A percentile compares a stretch with the other conserved stretches of the same genome.
Conservation (phyloP, 164 flowering plant species). For the Malania oleifera region DNA sequence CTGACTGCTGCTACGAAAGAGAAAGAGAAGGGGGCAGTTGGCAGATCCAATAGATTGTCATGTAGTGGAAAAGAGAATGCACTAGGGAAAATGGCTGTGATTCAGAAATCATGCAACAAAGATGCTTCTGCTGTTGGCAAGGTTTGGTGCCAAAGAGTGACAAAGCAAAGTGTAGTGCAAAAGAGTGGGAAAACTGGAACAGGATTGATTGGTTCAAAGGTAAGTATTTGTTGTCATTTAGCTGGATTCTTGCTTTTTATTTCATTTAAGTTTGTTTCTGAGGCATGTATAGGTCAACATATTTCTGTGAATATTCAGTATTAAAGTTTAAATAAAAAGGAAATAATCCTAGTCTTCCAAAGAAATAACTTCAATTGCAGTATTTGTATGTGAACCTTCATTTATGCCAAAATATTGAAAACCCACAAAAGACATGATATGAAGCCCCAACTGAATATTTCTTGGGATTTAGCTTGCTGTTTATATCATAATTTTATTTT, state of each 20-base stretch:
- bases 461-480: no score
- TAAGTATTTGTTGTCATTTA: conserved; percentile 8
- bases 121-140: conserved; percentile 15
- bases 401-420: no score
- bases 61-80: conserved; percentile 37
- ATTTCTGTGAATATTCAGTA: no score
- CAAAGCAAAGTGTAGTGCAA: conserved; percentile 6
- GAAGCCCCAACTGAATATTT: no score
- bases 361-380: no score
- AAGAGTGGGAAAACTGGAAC: conserved; percentile 13
- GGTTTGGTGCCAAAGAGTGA: conserved; percentile 16
- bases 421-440: no score
- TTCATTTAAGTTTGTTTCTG: not conserved
- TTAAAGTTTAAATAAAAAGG: no score
- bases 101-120: conserved; percentile 18
- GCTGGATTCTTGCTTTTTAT: not conserved
- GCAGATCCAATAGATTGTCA: conserved; percentile 5
- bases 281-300: not conserved
- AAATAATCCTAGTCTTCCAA: no score
- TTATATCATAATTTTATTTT: no score
- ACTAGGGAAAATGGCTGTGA: conserved; percentile 3
- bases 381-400: no score
- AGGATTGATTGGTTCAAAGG: conserved; percentile 27
- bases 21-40: conserved; percentile 8
- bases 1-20: conserved; percentile 15